These are phyloP conservation scores for Monilinia laxa DNA, from an alignment of 2,329 filamentous ascomycete species.

Conservation along the genomic window DNA sequence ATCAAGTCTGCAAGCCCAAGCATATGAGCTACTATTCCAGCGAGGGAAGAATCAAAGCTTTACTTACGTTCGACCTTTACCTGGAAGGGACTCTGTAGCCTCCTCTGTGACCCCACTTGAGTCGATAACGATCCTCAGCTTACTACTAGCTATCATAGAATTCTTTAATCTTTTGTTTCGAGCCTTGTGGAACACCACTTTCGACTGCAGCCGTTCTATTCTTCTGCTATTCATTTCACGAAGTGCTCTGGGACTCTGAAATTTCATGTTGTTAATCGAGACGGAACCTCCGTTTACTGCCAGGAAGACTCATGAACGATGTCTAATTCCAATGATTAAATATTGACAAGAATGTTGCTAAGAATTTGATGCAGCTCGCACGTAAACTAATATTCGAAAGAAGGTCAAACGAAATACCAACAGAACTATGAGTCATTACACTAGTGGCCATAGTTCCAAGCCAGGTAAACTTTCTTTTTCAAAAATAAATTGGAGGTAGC, in stretches of 20 bases:
- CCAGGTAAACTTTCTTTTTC: neutral
- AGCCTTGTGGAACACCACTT: neutral
- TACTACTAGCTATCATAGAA: neutral
- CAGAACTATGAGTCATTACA: neutral
- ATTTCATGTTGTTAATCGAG: neutral
- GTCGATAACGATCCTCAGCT: neutral
- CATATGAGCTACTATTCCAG: neutral
- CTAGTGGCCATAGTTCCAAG: neutral
- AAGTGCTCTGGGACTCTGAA: too few species aligned
- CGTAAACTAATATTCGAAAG: neutral
- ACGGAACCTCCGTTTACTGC: neutral
- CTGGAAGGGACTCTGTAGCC: neutral
- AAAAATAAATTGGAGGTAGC: too few species aligned
- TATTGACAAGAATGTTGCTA: neutral
- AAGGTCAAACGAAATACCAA: neutral
- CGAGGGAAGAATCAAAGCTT: neutral
- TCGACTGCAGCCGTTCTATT: neutral
- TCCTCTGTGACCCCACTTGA: neutral
- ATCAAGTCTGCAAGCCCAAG: neutral
- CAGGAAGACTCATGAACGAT: too few species aligned
- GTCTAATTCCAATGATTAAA: neutral
- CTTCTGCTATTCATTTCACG: neutral
- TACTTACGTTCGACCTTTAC: slow-evolving; percentile 8
- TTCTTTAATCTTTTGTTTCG: neutral
- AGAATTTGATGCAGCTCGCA: too few species aligned